These are phyloP conservation scores for Lipomyces lipofer DNA, from an alignment of 805 yeast species.

Conservation along the genomic window DNA sequence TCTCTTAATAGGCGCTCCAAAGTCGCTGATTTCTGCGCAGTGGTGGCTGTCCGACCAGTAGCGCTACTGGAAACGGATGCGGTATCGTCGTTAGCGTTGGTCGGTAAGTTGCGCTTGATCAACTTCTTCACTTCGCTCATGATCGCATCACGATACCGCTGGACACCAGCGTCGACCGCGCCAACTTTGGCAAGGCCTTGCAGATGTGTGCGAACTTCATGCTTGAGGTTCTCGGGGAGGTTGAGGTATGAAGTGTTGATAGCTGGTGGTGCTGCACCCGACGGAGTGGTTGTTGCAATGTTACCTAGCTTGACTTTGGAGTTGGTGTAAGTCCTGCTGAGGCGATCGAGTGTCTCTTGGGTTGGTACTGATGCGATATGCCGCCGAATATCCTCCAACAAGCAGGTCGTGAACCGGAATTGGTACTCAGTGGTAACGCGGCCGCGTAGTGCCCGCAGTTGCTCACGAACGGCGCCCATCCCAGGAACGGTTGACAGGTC, in stretches of 20 bases:
- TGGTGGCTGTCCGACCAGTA: slow-evolving; percentile 33
- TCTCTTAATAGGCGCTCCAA: slow-evolving; percentile 56
- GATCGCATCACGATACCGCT: slow-evolving; percentile 65
- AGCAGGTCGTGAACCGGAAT: slow-evolving; percentile 53
- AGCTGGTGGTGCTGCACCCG: slow-evolving; percentile 15
- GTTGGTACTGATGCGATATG: slow-evolving; percentile 55
- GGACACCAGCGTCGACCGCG: slow-evolving; percentile 50
- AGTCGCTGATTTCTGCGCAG: slow-evolving; percentile 42
- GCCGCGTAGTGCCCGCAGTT: slow-evolving; percentile 55
- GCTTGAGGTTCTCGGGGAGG: slow-evolving; percentile 46
- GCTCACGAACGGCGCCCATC: slow-evolving; percentile 51
- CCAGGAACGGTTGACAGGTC: slow-evolving; percentile 54
- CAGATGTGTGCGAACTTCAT: slow-evolving; percentile 50
- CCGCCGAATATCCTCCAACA: slow-evolving; percentile 61
- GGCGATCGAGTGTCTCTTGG: slow-evolving; percentile 53
- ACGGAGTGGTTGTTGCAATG: slow-evolving; percentile 7
- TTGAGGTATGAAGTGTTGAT: slow-evolving; percentile 44
- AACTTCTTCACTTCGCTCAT: slow-evolving; percentile 69
- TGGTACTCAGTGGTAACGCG: slow-evolving; percentile 71
- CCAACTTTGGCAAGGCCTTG: slow-evolving; percentile 49
- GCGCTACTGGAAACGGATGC: slow-evolving; percentile 36
- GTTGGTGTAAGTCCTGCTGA: slow-evolving; percentile 38
- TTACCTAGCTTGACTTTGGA: slow-evolving; percentile 18
- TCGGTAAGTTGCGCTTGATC: slow-evolving; percentile 65
- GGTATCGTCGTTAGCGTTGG: slow-evolving; percentile 41